Percentiles rank a stretch among this genome's conserved stretches.
Conservation (phyloP, 176 grass and related monocot species). For the Aegilops speltoides region DNA sequence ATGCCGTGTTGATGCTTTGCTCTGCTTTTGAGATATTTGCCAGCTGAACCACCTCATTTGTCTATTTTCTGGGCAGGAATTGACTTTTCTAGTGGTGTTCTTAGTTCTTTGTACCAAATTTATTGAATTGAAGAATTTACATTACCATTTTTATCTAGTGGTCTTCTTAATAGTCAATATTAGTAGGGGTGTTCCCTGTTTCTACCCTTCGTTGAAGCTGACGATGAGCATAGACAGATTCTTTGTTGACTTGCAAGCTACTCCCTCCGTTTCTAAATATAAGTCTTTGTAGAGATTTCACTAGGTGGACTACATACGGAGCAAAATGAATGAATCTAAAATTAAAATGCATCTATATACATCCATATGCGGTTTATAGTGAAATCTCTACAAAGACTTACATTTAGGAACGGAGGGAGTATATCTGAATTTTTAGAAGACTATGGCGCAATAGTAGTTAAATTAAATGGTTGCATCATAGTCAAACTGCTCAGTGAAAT, state of each 20-base stretch:
- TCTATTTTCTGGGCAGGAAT: background rate
- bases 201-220: background rate
- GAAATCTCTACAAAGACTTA: too few relatives aligned
- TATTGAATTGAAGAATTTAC: background rate
- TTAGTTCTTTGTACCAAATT: background rate
- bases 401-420: too few relatives aligned
- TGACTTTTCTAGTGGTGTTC: background rate
- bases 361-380: too few relatives aligned
- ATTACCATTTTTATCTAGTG: background rate
- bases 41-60: background rate
- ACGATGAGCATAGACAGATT: background rate
- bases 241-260: background rate
- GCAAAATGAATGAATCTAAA: too few relatives aligned
- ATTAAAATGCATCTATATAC: too few relatives aligned
- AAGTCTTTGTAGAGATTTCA: too few relatives aligned
- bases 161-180: background rate
- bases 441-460: background rate
- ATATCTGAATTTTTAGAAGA: background rate
- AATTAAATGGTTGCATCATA: background rate
- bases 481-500: too few relatives aligned
- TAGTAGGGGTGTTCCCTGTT: background rate
- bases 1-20: background rate
- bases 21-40: background rate
- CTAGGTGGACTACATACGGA: too few relatives aligned
- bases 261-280: too few relatives aligned